Conservation (phyloP, 495 filamentous ascomycete genomes). For the Aspergillus sparsus region DNA sequence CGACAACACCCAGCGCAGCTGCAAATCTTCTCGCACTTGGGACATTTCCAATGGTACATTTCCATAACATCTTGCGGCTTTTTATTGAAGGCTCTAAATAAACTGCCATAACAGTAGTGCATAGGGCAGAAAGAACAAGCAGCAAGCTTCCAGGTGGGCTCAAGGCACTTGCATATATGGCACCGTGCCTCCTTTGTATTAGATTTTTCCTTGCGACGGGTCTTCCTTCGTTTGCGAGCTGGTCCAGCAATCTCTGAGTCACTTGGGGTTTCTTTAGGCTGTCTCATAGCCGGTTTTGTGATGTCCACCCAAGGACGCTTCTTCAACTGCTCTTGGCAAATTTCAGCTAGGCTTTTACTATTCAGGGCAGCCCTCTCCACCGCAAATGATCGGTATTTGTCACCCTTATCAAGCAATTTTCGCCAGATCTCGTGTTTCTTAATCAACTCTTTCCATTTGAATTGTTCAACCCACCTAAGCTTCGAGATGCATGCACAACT, state of each 20-base stretch:
- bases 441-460: conserved; percentile 74
- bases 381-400: conserved; percentile 61
- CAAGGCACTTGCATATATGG: conserved; percentile 76
- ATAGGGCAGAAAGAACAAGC: conserved; percentile 72
- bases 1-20: conserved; percentile 76
- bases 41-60: conserved; percentile 79
- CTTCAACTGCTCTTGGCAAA: conserved; percentile 85
- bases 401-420: conserved; percentile 62
- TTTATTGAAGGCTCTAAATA: conserved; percentile 87
- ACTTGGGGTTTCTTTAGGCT: conserved; percentile 19
- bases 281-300: conserved; percentile 39
- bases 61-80: conserved; percentile 79
- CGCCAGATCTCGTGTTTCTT: conserved; percentile 83
- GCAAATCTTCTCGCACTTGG: conserved; percentile 80
- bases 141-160: conserved; percentile 78
- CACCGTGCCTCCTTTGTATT: conserved; percentile 54
- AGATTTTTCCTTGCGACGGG: conserved; percentile 34
- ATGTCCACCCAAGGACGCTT: conserved; percentile 66
- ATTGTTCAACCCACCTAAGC: conserved; percentile 90
- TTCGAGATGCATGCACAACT: conserved; percentile 85
- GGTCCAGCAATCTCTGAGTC: conserved; percentile 35
- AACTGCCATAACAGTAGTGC: conserved; percentile 82
- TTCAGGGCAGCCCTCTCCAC: conserved; percentile 60
- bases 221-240: conserved; percentile 53
- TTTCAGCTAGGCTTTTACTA: conserved; percentile 79